A percentile compares a stretch with the other conserved stretches of the same genome.
phyloP scores from a whole-genome alignment of 306 rosid genomes.

The Coriaria nepalensis region DNA sequence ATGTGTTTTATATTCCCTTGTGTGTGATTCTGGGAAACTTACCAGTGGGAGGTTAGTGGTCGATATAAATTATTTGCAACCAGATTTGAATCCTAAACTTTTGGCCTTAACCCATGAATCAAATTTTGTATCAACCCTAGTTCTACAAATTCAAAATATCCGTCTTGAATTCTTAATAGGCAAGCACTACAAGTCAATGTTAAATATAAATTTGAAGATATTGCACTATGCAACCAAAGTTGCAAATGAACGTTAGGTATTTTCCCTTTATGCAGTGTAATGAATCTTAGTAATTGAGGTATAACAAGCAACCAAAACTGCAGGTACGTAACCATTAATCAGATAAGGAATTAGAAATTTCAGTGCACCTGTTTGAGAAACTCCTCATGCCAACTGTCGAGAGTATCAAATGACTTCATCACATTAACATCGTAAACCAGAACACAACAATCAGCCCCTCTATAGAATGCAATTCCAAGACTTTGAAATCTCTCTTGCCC shows the following conservation, averaged over 20 bases:
- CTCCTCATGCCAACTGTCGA: conserved; percentile 93
- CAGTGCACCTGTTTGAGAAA: conserved; percentile 73
- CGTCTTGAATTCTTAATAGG: too few species aligned
- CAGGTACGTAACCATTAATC: background rate
- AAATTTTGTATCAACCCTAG: too few species aligned
- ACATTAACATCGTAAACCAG: conserved; percentile 84
- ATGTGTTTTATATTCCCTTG: too few species aligned
- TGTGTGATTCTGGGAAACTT: too few species aligned
- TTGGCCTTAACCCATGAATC: too few species aligned
- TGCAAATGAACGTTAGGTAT: background rate
- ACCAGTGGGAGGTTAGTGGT: too few species aligned
- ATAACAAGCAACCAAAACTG: background rate
- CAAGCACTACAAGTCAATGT: too few species aligned
- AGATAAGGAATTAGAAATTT: conserved; percentile 3
- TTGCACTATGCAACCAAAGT: too few species aligned
- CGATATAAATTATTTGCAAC: too few species aligned
- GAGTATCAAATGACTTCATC: conserved; percentile 83
- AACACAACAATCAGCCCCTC: conserved; percentile 95
- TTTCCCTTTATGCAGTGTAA: background rate
- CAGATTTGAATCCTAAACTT: too few species aligned
- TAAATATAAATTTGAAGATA: too few species aligned
- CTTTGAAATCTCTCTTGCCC: conserved; percentile 97
- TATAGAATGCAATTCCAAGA: conserved; percentile 85
- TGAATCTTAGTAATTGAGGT: conserved; percentile 1
- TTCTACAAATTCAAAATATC: too few species aligned